Evolutionary conservation across 202 grass and related monocot species (phyloP).

Genomic region (Schoenoplectus triqueter): DNA sequence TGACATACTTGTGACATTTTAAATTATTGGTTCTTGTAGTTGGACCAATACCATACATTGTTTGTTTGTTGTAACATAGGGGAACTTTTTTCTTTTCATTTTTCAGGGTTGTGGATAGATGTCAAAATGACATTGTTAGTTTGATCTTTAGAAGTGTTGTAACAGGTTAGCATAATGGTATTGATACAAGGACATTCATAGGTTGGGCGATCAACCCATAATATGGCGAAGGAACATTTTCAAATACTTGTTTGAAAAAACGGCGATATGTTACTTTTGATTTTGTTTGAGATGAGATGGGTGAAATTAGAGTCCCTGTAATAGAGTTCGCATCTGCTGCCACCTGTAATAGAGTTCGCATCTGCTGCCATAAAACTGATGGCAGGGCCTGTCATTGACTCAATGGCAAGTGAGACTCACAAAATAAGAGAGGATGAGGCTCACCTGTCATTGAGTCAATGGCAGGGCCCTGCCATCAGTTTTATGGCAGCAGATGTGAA

Average conservation of each 20-base stretch:
- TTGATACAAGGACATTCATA: background rate
- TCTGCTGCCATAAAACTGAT: no score
- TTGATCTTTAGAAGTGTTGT: slow-evolving; percentile 13
- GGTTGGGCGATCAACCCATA: background rate
- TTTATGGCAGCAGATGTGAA: no score
- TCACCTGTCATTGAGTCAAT: no score
- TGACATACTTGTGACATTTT: slow-evolving; percentile 9
- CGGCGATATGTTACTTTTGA: no score
- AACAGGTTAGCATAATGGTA: background rate
- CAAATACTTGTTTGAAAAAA: background rate
- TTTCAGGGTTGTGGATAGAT: slow-evolving; percentile 1
- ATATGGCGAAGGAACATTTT: background rate
- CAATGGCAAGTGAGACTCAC: no score
- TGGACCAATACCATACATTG: slow-evolving; percentile 2
- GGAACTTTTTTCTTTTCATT: background rate
- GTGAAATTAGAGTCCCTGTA: no score
- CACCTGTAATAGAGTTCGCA: no score
- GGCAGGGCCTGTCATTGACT: no score
- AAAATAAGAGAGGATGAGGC: no score
- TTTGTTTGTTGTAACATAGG: slow-evolving; percentile 29
- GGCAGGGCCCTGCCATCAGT: no score
- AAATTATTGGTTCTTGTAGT: slow-evolving; percentile 2
- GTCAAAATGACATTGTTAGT: slow-evolving; percentile 3
- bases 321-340: no score
- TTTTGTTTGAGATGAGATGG: no score